Conservation (phyloP, 2,329 filamentous ascomycete species). For the Xylaria polymorpha region DNA sequence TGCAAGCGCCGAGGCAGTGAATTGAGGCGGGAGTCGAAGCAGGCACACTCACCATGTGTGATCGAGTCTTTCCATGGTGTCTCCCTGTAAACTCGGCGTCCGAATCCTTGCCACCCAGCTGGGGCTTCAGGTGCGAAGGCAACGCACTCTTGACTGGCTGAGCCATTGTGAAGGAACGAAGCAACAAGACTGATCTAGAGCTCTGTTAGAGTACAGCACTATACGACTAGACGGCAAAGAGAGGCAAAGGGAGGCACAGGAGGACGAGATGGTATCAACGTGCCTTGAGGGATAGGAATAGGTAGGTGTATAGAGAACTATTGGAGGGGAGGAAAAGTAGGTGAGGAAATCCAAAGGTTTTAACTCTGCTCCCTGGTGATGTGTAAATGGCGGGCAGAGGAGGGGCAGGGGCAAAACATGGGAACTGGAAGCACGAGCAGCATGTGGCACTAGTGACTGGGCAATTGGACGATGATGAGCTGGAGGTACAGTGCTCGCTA, state of each 20-base stretch:
- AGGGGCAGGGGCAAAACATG: slow-evolving; percentile 28
- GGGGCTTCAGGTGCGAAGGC: slow-evolving; percentile 84
- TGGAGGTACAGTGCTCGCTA: background rate
- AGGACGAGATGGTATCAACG: slow-evolving; percentile 8
- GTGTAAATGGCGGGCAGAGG: slow-evolving; percentile 32
- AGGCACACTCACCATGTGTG: slow-evolving; percentile 77
- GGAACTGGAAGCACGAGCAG: slow-evolving; percentile 15
- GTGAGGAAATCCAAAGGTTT: slow-evolving; percentile 41
- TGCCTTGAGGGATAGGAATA: slow-evolving; percentile 14
- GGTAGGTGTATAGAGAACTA: slow-evolving; percentile 15
- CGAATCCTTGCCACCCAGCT: slow-evolving; percentile 55
- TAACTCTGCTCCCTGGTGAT: slow-evolving; percentile 40
- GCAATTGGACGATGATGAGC: slow-evolving; percentile 14
- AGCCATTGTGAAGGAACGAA: slow-evolving; percentile 65
- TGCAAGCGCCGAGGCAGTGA: background rate
- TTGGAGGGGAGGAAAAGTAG: slow-evolving; percentile 37
- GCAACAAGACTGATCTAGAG: slow-evolving; percentile 16
- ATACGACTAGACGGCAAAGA: slow-evolving; percentile 3
- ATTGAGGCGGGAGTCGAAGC: slow-evolving; percentile 16
- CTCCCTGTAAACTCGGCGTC: slow-evolving; percentile 67
- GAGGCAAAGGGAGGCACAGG: background rate
- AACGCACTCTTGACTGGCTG: slow-evolving; percentile 78
- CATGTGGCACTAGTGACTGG: slow-evolving; percentile 17
- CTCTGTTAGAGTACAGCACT: slow-evolving; percentile 22
- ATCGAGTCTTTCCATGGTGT: slow-evolving; percentile 87